phyloP scores from a whole-genome alignment of 192 early-diverging fungal genomes.

The Backusella tuberculispora region DNA sequence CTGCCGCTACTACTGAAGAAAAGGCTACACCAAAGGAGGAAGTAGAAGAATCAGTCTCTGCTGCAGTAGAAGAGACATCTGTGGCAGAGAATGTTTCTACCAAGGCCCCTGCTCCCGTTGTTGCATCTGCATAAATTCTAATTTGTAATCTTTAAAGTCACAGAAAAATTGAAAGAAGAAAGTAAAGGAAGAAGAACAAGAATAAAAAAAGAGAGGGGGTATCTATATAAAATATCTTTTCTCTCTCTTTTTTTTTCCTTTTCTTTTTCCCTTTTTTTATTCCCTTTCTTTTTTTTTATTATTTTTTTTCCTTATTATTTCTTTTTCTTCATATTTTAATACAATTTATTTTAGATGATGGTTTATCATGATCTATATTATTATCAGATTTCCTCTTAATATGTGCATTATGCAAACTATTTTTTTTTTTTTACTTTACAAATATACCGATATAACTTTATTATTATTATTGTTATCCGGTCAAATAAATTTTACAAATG shows the following conservation, averaged over 20 bases:
- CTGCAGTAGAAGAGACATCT: slow-evolving; percentile 9
- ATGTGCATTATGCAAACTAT: neutral
- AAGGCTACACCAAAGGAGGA: neutral
- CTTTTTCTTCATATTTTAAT: slow-evolving; percentile 1
- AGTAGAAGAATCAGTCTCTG: neutral
- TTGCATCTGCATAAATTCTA: slow-evolving; percentile 17
- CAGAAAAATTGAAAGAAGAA: slow-evolving; percentile 3
- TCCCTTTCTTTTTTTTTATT: neutral
- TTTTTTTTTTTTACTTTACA: neutral
- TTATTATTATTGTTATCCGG: neutral
- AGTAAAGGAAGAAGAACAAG: neutral
- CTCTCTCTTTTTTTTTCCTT: neutral
- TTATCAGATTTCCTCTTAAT: slow-evolving; percentile 12
- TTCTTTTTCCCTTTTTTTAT: neutral
- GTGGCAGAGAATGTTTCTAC: slow-evolving; percentile 6
- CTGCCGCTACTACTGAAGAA: neutral
- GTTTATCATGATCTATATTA: slow-evolving; percentile 12
- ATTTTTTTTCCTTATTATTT: neutral
- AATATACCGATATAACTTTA: neutral
- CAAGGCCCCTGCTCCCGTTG: slow-evolving; percentile 3
- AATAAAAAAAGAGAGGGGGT: too few relatives aligned
- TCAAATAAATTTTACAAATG: slow-evolving; percentile 11
- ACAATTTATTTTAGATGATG: slow-evolving; percentile 15
- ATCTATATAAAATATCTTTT: too few relatives aligned
- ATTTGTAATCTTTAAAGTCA: slow-evolving; percentile 15